Evolutionary conservation across 352 stramenopile genomes (phyloP), one percentile per base, ranked within the genome.

Genomic region (Phytophthora litchii): DNA sequence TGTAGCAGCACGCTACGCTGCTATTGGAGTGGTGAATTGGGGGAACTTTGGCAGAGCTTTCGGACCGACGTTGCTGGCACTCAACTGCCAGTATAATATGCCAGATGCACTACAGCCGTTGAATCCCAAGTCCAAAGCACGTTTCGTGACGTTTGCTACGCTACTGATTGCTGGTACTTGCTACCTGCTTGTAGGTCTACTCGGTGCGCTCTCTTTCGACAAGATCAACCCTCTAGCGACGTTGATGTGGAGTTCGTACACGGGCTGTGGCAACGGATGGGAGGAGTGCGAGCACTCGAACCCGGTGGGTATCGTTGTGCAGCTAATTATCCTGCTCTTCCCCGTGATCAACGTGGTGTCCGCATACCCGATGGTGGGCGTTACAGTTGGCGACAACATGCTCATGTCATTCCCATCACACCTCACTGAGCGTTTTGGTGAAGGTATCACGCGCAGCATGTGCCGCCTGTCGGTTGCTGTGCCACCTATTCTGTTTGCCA

Each of bases 51-150:
- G 81, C 55, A 88, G 86, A 21, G 83, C 81, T 7, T 94, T 94
- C 54, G 86, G 86, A 2, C 86, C 86, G 4, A 92, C 83, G 25
- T 54, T 94, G 27, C 67, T 94, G n/a, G 86, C 86, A 23, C 78
- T 94, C 45, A 94, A 92, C 70, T 94, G 85, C 60, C 85, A 94
- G 66, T 92, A 92, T 77, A 92, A 92, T 69, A 92, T 94, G 83
- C 83, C 83, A 14, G 80, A 92, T 56, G 83, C 82, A 19, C 61
- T 94, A 29, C 85, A 94, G 72, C 79, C 83, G 35, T 70, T 94
- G n/a, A 65, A 89, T 38, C 74, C 76, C 17, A 94, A 94, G 73
- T 67, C 60, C 10, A 67, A 72, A 13, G 86, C 78, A 13, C 80
- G 82, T 29, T 67, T 76, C 17, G 80, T 93, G 25, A 80, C 82